Conservation (phyloP, 73 alveolate genomes). For the Paramecium bursaria region DNA sequence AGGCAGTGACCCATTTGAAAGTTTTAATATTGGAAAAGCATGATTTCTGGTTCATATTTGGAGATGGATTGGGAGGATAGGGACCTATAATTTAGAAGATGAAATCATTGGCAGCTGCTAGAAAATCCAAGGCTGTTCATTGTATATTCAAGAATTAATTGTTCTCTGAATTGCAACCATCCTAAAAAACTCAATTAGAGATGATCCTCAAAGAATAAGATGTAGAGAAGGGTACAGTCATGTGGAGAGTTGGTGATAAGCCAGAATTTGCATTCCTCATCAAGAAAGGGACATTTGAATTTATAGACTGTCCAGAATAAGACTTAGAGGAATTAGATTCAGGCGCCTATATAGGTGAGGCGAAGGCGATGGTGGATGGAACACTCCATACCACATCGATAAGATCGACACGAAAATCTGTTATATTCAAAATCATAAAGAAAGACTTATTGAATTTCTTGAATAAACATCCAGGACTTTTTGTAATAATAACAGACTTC, state of each 20-base stretch:
- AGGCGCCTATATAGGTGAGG: conserved; percentile 69
- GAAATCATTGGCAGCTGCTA: conserved; percentile 59
- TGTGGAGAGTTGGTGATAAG: conserved; percentile 70
- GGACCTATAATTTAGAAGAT: conserved; percentile 67
- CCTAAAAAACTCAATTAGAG: conserved; percentile 64
- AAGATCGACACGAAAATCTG: conserved; percentile 64
- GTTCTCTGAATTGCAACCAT: conserved; percentile 57
- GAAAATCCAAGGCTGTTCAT: conserved; percentile 66
- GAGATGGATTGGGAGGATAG: conserved; percentile 70
- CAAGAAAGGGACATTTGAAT: conserved; percentile 68
- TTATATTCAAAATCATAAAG: conserved; percentile 52
- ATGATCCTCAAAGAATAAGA: conserved; percentile 69
- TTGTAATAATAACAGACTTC: conserved; percentile 43
- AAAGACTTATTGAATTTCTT: conserved; percentile 57
- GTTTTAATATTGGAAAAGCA: conserved; percentile 66
- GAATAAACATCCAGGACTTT: conserved; percentile 68
- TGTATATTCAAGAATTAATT: conserved; percentile 45
- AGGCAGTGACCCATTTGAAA: conserved; percentile 65
- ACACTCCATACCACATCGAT: conserved; percentile 62
- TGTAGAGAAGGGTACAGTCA: conserved; percentile 62
- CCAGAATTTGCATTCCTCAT: conserved; percentile 65
- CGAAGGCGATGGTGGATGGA: conserved; percentile 52
- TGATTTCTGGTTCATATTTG: conserved; percentile 69
- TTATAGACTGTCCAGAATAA: conserved; percentile 67
- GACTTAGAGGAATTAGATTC: conserved; percentile 68